Base-by-base conservation (phyloP, 1,284 basidiomycete genomes). In the Leccinum angustisporum region DNA sequence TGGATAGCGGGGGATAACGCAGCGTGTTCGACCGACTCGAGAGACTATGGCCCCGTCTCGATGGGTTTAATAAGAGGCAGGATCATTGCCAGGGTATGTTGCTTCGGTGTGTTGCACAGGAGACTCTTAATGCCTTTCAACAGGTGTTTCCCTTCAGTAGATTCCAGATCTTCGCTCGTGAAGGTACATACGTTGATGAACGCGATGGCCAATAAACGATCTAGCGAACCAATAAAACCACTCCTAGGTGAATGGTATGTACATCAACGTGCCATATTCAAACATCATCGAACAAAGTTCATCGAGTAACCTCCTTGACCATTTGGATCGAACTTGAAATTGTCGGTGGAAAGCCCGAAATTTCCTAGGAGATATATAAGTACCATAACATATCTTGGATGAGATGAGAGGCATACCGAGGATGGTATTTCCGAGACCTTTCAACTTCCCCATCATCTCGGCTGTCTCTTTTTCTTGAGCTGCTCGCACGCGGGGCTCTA, bases 1-100 rank as follows among this genome's bases (percentile, higher is more conserved):
- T 99, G 96, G 96, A 80, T 97, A 51, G 85, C 82, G 31, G 97
- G 97, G 13, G 97, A 99, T 79, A 99, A 99, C 69, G 80, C 91
- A 61, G 81, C 84, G 33, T 85, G 84, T 67, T 95, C 94, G 51
- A 86, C 88, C 9, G 97, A 98, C 76, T 98, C 95, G 31, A 82
- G 96, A 61, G 79, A 83, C 50, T 98, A 98, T 76, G 97, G 97
- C 0, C 96, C 97, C 6, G 90, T 99, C 1, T 90, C 97, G 0
- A 82, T 95, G 63, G 91, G 86, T 3, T 80, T 98, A 54, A 78
- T 98, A 31, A 83, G 86, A 66, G 93, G 91, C 1, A 91, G 84
- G 68, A 79, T 97, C 8, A 70, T 89, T 58, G 92, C 90, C 0
- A 86, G 87, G 80, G 94, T 96, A 70, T 67, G 81, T 78, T 46